Evolutionary conservation across 2,329 filamentous ascomycete species (phyloP), one percentile per base, ranked within the genome.

Genomic region (Fusarium kyushuense): DNA sequence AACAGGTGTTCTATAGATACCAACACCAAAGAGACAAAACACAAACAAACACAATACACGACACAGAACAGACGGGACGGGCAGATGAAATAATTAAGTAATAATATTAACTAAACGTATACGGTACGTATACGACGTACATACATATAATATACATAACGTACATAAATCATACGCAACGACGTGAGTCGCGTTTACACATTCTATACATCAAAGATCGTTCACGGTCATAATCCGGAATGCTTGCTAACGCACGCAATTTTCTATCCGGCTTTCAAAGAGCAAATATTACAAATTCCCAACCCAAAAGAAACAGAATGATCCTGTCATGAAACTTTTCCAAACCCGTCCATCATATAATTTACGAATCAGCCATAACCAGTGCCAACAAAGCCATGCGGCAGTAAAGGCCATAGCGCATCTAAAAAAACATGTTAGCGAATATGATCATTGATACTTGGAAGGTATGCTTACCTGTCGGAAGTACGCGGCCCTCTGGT

Each of bases 361-460:
- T 62, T 51, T 75, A 78, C 53, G 71, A 76, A 54, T 76, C 73
- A 69, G 76, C 76, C 92, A 99, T 91, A 80, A 98, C 93, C 79
- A 98, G 85, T 72, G 96, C 96, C 79, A 99, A 86, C 82, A 99
- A 83, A 73, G 96, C 96, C 96, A 99, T 99, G 79, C 96, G 92
- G 81, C 92, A 96, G 86, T 97, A 98, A 75, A 99, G 88, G 74
- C 96, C 96, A 82, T 98, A 97, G 82, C 91, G 89, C 95, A 97
- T 97, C 94, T 97, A 76, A 25, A 60, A 16, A 59, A 69, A 8
- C 23, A 48, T 43, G 62, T 74, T 66, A 74, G 67, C 59, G 35
- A 43, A 62, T 27, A 35, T 29, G 13, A 14, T 49, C 17, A 42
- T 33, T 27, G 27, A 35, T 14, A 30, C 7, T 12, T 29, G 40